Conservation (phyloP, 2,329 filamentous ascomycete genomes). For the Clarireedia paspali region DNA sequence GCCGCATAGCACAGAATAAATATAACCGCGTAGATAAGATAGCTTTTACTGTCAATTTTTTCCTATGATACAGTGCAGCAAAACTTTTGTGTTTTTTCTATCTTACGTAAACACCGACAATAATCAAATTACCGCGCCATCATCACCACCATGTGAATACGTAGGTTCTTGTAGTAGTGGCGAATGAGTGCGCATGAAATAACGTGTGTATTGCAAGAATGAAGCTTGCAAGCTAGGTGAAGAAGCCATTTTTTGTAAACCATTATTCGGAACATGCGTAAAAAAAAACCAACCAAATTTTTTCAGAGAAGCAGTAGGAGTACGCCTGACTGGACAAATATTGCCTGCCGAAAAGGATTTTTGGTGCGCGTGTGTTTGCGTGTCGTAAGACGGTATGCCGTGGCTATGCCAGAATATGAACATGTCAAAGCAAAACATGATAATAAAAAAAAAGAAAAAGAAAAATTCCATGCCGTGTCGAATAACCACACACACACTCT, state of each 20-base stretch:
- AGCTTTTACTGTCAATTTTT: slow-evolving; percentile 11
- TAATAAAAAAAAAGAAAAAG: slow-evolving; percentile 1
- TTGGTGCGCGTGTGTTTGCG: slow-evolving; percentile 11
- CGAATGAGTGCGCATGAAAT: not conserved
- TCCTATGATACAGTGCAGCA: slow-evolving; percentile 25
- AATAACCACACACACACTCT: not conserved
- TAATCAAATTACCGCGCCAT: slow-evolving; percentile 7
- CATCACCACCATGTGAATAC: not conserved
- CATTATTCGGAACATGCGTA: slow-evolving; percentile 17
- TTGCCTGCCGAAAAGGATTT: slow-evolving; percentile 11
- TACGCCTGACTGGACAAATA: slow-evolving; percentile 13
- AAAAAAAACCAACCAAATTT: slow-evolving; percentile 11
- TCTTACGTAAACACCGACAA: slow-evolving; percentile 16
- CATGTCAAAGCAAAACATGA: slow-evolving; percentile 22
- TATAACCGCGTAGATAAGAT: not conserved
- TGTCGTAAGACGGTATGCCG: slow-evolving; percentile 11
- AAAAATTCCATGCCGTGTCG: slow-evolving; percentile 18
- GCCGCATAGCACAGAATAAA: slow-evolving; percentile 16
- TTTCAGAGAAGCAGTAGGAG: slow-evolving; percentile 14
- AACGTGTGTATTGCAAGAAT: not conserved
- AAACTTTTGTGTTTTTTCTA: slow-evolving; percentile 12
- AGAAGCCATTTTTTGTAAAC: slow-evolving; percentile 17
- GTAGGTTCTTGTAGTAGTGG: not conserved
- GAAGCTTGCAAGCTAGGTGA: not conserved
- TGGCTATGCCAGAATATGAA: slow-evolving; percentile 25